Percentiles rank a stretch among this genome's conserved stretches.
These are phyloP conservation scores for Bacterosira constricta DNA, from an alignment of 108 stramenopile genomes.

Conservation along the genomic window DNA sequence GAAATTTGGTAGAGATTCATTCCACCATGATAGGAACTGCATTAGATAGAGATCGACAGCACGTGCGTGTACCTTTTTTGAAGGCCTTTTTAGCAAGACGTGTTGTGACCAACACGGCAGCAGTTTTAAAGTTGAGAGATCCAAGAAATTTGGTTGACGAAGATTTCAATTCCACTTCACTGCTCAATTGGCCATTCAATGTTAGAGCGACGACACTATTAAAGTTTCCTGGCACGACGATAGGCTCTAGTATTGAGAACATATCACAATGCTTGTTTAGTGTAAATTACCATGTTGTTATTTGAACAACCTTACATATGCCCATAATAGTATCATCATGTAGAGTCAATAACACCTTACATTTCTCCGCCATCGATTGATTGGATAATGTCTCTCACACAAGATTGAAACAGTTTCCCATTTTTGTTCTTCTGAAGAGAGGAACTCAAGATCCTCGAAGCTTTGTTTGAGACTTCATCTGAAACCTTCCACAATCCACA, in stretches of 20 bases:
- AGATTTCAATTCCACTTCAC: slow-evolving; percentile 17
- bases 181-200: not conserved
- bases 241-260: not conserved
- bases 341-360: too few species aligned
- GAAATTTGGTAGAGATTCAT: slow-evolving; percentile 41
- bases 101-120: slow-evolving; percentile 53
- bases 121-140: slow-evolving; percentile 65
- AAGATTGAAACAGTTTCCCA: not conserved
- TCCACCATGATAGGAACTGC: slow-evolving; percentile 38
- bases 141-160: slow-evolving; percentile 51
- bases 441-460: slow-evolving; percentile 24
- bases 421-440: not conserved
- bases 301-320: too few species aligned
- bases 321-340: too few species aligned
- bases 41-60: slow-evolving; percentile 26
- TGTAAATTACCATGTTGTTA: too few species aligned
- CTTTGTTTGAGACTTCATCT: slow-evolving; percentile 32
- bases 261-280: slow-evolving; percentile 3
- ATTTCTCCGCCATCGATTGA: slow-evolving; percentile 23
- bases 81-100: slow-evolving; percentile 48
- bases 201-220: slow-evolving; percentile 18
- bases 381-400: slow-evolving; percentile 12
- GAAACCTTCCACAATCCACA: slow-evolving; percentile 39
- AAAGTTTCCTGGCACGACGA: slow-evolving; percentile 22
- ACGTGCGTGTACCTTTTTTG: slow-evolving; percentile 10